phyloP scores from a whole-genome alignment of 768 basidiomycete species.

The Boletus pseudopeckii region DNA sequence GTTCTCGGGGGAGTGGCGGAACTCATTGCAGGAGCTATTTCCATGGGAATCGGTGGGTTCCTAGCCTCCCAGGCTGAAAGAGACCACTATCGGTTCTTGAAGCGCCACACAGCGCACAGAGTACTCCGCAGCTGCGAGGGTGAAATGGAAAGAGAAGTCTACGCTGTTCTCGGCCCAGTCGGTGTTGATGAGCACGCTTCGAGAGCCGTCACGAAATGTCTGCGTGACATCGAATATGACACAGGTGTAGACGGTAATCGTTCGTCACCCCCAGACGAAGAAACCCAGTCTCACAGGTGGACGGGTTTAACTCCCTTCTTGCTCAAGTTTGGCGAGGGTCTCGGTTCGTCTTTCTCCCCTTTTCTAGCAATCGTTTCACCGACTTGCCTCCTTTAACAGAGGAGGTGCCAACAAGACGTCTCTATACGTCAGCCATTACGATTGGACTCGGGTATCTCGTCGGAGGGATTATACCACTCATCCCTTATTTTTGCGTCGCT shows the following conservation, averaged over 20 bases:
- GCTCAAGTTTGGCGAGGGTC: conserved; percentile 92
- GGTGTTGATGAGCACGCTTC: conserved; percentile 86
- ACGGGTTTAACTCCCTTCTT: conserved; percentile 90
- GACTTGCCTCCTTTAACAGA: conserved; percentile 42
- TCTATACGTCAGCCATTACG: conserved; percentile 90
- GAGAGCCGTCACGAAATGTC: conserved; percentile 68
- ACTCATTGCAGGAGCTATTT: conserved; percentile 93
- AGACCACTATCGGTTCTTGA: conserved; percentile 86
- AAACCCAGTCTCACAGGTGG: conserved; percentile 58
- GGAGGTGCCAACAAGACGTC: conserved; percentile 79
- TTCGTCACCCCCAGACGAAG: conserved; percentile 42
- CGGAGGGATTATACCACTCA: conserved; percentile 88
- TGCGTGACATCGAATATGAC: conserved; percentile 64
- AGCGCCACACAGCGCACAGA: conserved; percentile 68
- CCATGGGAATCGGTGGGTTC: conserved; percentile 98
- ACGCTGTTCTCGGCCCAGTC: conserved; percentile 80
- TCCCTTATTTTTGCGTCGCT: conserved; percentile 89
- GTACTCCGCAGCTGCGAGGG: conserved; percentile 88
- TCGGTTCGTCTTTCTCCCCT: conserved; percentile 50
- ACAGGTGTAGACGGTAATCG: conserved; percentile 17
- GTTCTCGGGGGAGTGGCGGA: conserved; percentile 94
- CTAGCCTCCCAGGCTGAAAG: conserved; percentile 96
- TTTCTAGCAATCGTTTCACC: background rate
- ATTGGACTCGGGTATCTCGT: conserved; percentile 94
- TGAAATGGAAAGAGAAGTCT: conserved; percentile 95